Evolutionary conservation across 2,329 filamentous ascomycete genomes (phyloP), one percentile per base, ranked within the genome.

Genomic region (Exserohilum rostratum): DNA sequence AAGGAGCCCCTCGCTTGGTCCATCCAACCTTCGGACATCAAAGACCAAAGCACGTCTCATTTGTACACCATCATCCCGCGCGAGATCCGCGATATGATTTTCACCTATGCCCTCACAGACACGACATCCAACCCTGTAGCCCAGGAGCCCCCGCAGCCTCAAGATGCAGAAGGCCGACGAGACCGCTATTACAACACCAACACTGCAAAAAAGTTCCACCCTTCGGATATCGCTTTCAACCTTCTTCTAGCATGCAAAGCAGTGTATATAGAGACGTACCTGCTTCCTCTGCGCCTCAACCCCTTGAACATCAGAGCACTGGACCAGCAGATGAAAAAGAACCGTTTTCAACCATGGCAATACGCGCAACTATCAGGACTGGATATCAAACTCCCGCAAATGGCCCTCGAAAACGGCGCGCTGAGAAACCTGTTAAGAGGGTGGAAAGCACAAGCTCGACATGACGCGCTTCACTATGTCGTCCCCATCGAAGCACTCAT

Each of bases 221-320:
- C 33, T 2, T 43, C 40, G 5, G 58, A 65, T 25, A 52, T 55
- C 1, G 58, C 63, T 6, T n/a, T 50, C 10, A 50, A 53, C 3
- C 46, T 67, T 1, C 57, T 68, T 1, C 25, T 34, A 3, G 60
- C 66, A 6, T 70, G 65, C 44, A 58, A 56, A 11, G 63, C 60
- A 5, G 44, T 67, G 0, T 68, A 68, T 35, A 31, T 64, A 2
- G 67, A 70, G 20, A 64, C 67, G 2, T 68, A 57, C 17, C 18
- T 38, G 0, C 48, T 61, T 1, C 61, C 67, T 2, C 22, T 64
- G 10, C 42, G 37, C 1, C 46, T 67, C 0, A 67, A 67, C 17
- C 30, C 58, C n/a, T 46, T 44, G 12, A 15, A 38, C 18, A 31
- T 49, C 11, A 40, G 10, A 1, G 31, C 4, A 5, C 44, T 31